Percentiles rank a stretch among this genome's conserved stretches.
These are phyloP conservation scores for Pseudotsuga menziesii DNA, from an alignment of 75 land plant species.

Conservation along the genomic window DNA sequence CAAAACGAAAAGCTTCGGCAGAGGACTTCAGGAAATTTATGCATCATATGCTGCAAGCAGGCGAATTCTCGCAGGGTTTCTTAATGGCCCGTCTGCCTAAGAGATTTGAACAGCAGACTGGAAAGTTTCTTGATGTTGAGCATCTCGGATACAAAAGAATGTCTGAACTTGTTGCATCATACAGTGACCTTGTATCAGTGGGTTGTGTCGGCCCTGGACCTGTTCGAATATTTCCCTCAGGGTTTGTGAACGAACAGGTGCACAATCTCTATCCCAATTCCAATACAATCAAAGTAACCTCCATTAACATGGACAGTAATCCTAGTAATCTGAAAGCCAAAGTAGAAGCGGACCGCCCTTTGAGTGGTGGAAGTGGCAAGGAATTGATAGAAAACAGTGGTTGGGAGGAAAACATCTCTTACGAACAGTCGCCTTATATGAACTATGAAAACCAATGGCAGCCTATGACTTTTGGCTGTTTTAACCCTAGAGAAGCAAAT, in stretches of 20 bases:
- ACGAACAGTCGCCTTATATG: not conserved
- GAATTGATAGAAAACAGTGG: not conserved
- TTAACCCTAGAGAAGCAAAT: not conserved
- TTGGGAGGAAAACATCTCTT: not conserved
- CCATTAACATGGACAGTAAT: not conserved
- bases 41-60: not conserved
- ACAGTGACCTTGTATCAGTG: not conserved
- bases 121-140: not conserved
- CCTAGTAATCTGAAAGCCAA: not conserved
- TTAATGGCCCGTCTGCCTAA: not conserved
- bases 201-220: not conserved
- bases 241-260: not conserved
- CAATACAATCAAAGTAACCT: not conserved
- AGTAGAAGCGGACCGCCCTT: not conserved
- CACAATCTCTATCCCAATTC: not conserved
- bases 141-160: conserved; percentile 1
- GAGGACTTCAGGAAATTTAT: not conserved
- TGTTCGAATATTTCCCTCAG: not conserved
- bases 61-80: conserved; percentile 3
- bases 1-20: not conserved
- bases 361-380: not conserved
- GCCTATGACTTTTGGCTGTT: not conserved
- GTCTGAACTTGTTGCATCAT: not conserved
- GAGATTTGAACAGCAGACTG: not conserved
- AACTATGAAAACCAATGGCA: not conserved